Evolutionary conservation across 768 basidiomycete species (phyloP), one percentile per base, ranked within the genome.

Genomic region (Lactifluus echinatus): DNA sequence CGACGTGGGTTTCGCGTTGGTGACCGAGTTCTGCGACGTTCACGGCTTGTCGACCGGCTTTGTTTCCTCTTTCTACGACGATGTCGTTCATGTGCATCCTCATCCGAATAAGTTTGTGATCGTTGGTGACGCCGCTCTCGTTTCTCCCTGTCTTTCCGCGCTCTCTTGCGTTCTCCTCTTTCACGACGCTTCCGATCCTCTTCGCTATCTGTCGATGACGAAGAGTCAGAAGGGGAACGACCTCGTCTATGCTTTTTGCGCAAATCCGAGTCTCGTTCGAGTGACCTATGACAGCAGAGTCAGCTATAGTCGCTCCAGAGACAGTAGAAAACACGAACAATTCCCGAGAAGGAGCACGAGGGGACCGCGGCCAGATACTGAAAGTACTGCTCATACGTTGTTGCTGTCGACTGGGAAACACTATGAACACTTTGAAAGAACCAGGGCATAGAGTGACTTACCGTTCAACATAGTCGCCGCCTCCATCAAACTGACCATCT

Each of bases 311-410:
- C 49, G 36, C 19, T 11, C 21, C 14, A 47, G 28, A 24, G 26
- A 39, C 5, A n/a, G 24, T 24, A 56, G 39, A 21, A 6, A 43
- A 24, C 2, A 74, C 83, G 29, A 70, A 87, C 81, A 80, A 61
- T 45, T 71, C 69, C 36, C 87, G 80, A 36, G 78, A 72, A 53
- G 82, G 81, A 10, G 76, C 79, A 61, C 84, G 85, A 0, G 91
- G 91, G 2, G 91, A 93, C 3, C 82, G 70, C 1, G 91, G 91
- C 91, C 91, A 93, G n/a, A 90, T 75, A 63, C 78, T 77, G 2
- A 82, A 68, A 5, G 74, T 75, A 8, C 71, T 79, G 4, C 64
- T 74, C 63, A 82, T 82, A 47, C 91, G 76, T 67, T 91, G 84
- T 46, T 75, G 66, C 54, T 87, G 76, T 31, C 91, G 90, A 64